Base-by-base conservation (phyloP, 2,329 filamentous ascomycete genomes). In the Neofusicoccum laricinum region DNA sequence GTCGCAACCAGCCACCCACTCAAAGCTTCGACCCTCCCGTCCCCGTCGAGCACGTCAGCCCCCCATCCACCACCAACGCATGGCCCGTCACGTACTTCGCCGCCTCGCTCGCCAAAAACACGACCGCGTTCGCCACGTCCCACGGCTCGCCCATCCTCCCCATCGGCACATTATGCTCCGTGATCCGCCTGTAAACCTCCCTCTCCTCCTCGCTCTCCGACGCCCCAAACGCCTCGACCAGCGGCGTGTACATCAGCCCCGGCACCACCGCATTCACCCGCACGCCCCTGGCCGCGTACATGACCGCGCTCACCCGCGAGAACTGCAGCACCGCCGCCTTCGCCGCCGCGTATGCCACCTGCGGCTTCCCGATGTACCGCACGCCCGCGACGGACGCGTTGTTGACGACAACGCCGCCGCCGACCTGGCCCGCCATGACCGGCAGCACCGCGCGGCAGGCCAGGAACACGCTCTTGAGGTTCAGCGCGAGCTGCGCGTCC, bases 391-490 rank as follows among this genome's bases (percentile, higher is more conserved):
- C 15, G 30, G 21, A 40, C 4, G 49, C 79, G 19, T 84, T 72
- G 59, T 82, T 84, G 11, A 85, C 76, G 0, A 86, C 73, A 0
- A 76, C 74, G 0, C 78, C 76, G 1, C 77, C 80, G 0, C 76
- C 71, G 0, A 64, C 63, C 64, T 86, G 84, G 38, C 71, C 71
- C 65, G 83, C 82, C 84, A 86, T 86, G 45, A 85, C 76, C 0
- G 84, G 84, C 0, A 86, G 71, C 0, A 84, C 81, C 11, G 80
- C 70, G 64, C 86, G 85, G 48, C 80, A 82, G 2, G 80, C 80
- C 4, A 86, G 70, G 66, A 85, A 87, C 0, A 86, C 81, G 36
- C 78, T 83, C 68, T 86, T 86, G 17, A 87, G 74, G 67, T 87
- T 87, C 45, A 86, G 71, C 10, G 83, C 79, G 58, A 84, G 78